These are phyloP conservation scores for Physaria fendleri DNA, from an alignment of 345 rosid genomes.

Conservation along the genomic window DNA sequence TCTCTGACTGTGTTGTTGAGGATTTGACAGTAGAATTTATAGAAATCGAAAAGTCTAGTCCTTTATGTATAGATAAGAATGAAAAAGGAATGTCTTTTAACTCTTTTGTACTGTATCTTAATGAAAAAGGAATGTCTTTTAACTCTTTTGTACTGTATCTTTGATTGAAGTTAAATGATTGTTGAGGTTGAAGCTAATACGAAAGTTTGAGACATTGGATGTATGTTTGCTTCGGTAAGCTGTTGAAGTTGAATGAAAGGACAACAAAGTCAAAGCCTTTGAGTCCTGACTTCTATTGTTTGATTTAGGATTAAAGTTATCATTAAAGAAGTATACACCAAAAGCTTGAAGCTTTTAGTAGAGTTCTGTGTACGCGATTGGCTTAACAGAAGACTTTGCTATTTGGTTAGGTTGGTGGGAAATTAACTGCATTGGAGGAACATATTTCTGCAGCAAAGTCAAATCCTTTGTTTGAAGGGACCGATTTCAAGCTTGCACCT, in stretches of 20 bases:
- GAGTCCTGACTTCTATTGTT: background rate
- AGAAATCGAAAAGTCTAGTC: background rate
- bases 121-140: background rate
- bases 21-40: no score
- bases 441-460: constrained; percentile 54
- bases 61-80: background rate
- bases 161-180: background rate
- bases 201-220: background rate
- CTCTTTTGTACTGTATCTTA: no score
- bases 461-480: constrained; percentile 57
- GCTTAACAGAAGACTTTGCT: background rate
- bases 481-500: constrained; percentile 92
- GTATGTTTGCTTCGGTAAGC: background rate
- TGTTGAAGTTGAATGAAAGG: background rate
- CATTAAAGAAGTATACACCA: background rate
- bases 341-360: constrained; percentile 7
- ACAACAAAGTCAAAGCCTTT: background rate
- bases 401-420: constrained; percentile 70
- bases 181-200: background rate
- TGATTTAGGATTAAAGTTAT: background rate
- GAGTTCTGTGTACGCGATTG: background rate
- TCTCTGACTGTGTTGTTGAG: background rate
- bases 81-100: background rate
- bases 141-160: background rate
- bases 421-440: constrained; percentile 45